phyloP scores from a whole-genome alignment of 495 filamentous ascomycete genomes.

The Parmelia sp. region DNA sequence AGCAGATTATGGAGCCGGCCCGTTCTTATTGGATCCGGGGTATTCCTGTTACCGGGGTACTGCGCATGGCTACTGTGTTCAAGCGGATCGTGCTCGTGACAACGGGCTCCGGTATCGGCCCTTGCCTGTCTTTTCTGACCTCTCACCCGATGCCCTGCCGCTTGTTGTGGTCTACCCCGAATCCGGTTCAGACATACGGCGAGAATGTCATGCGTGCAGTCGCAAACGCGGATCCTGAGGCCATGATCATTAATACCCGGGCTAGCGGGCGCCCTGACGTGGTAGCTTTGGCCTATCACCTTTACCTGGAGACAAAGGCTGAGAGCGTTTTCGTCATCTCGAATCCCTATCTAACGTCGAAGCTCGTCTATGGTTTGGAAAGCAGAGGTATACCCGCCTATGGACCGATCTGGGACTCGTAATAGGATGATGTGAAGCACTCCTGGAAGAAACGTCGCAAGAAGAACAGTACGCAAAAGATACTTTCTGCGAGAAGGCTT shows the following conservation, averaged over 20 bases:
- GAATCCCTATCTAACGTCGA: constrained; percentile 64
- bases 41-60: constrained; percentile 58
- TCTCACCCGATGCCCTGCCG: constrained; percentile 45
- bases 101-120: constrained; percentile 79
- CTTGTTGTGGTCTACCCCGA: constrained; percentile 54
- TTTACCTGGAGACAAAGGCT: constrained; percentile 52
- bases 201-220: constrained; percentile 47
- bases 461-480: not conserved
- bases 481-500: not conserved
- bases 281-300: constrained; percentile 50
- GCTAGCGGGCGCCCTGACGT: constrained; percentile 46
- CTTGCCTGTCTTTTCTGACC: constrained; percentile 48
- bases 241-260: constrained; percentile 51
- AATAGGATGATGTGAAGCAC: constrained; percentile 18
- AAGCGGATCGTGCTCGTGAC: constrained; percentile 64
- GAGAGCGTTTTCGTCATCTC: constrained; percentile 73
- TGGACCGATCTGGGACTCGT: constrained; percentile 79
- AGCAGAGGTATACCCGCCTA: constrained; percentile 62
- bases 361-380: constrained; percentile 70
- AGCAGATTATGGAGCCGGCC: constrained; percentile 50
- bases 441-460: not conserved
- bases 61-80: constrained; percentile 68
- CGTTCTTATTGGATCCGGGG: constrained; percentile 50
- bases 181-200: constrained; percentile 50
- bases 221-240: constrained; percentile 43